phyloP scores from a whole-genome alignment of 78 protist genomes.

The Dictyostelium firmibasis region DNA sequence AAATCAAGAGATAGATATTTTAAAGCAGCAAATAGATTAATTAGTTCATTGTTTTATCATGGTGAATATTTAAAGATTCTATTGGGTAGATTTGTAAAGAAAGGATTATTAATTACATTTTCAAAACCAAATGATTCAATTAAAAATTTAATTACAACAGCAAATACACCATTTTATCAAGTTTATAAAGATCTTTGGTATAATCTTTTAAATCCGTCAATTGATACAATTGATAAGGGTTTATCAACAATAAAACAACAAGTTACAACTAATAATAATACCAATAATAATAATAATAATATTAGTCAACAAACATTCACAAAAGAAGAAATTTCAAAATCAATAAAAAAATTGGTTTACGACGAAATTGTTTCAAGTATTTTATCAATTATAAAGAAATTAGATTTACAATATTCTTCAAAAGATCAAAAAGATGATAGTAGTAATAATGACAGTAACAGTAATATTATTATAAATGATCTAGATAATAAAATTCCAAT shows the following conservation, averaged over 20 bases:
- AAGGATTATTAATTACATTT: constrained; percentile 68
- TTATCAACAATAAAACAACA: neutral
- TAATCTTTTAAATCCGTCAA: constrained; percentile 29
- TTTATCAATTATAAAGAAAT: constrained; percentile 15
- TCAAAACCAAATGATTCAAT: constrained; percentile 40
- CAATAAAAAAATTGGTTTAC: constrained; percentile 18
- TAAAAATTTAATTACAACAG: constrained; percentile 30
- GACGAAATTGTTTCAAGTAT: constrained; percentile 54
- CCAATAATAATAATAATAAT: neutral
- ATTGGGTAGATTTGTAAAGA: neutral
- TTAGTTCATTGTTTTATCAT: constrained; percentile 34
- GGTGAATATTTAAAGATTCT: constrained; percentile 47
- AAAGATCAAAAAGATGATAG: neutral
- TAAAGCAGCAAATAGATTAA: constrained; percentile 38
- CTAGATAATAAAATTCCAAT: neutral
- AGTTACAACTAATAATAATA: neutral
- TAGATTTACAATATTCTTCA: constrained; percentile 55
- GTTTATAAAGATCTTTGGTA: constrained; percentile 58
- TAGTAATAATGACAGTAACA: neutral
- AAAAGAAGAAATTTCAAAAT: neutral
- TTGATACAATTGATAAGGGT: neutral
- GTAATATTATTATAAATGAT: neutral
- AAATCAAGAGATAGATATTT: constrained; percentile 50
- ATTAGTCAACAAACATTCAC: neutral
- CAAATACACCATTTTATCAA: constrained; percentile 46